Evolutionary conservation across 2,329 filamentous ascomycete genomes (phyloP).

Genomic region (Plenodomus lindquistii): DNA sequence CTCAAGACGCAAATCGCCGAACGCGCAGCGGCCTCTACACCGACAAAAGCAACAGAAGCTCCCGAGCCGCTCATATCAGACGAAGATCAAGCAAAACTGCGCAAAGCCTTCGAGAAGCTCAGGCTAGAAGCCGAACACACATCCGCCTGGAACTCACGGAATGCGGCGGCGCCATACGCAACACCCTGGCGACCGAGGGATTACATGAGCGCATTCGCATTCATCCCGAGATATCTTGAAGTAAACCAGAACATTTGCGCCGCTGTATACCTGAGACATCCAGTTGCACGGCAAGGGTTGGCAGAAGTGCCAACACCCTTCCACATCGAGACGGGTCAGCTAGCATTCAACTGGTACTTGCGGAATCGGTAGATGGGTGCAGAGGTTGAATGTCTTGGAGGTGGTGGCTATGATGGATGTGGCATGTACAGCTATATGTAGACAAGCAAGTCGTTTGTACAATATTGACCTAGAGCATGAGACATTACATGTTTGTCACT

Average conservation of each 20-base stretch:
- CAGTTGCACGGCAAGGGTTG: constrained; percentile 79
- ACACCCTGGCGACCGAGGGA: constrained; percentile 88
- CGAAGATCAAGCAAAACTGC: constrained; percentile 63
- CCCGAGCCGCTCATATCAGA: constrained; percentile 35
- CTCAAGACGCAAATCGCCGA: constrained; percentile 33
- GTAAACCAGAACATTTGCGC: constrained; percentile 97
- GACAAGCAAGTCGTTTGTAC: constrained; percentile 6
- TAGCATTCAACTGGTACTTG: constrained; percentile 95
- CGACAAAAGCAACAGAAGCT: constrained; percentile 2
- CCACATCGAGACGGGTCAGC: constrained; percentile 67
- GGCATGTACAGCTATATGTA: constrained; percentile 2
- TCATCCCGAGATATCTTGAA: constrained; percentile 93
- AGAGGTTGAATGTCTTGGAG: not conserved
- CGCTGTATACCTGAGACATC: constrained; percentile 92
- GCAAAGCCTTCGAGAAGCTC: constrained; percentile 60
- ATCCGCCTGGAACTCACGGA: constrained; percentile 57
- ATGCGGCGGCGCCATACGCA: constrained; percentile 70
- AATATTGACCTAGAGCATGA: constrained; percentile 2
- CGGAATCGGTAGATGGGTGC: constrained; percentile 65
- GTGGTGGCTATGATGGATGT: not conserved
- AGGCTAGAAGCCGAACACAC: constrained; percentile 76
- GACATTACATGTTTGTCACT: not conserved
- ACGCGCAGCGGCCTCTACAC: constrained; percentile 6
- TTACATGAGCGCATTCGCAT: constrained; percentile 90
- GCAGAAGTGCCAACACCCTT: constrained; percentile 82